phyloP scores from a whole-genome alignment of 106 monocot species.

The Acorus calamus region DNA sequence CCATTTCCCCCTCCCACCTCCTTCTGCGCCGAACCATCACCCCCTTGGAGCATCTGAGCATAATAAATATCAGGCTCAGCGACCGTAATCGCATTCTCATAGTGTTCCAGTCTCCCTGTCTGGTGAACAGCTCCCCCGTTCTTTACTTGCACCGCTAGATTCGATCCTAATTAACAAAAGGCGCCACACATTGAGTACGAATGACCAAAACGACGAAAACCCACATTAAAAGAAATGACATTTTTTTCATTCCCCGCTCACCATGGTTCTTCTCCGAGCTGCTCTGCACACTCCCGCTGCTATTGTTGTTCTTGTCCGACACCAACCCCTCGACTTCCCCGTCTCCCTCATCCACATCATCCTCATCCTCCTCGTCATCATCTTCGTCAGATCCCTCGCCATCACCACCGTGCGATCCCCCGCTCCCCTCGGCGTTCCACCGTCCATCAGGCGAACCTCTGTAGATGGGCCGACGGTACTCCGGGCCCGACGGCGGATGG shows the following conservation, averaged over 20 bases:
- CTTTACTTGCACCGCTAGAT: slow-evolving; percentile 15
- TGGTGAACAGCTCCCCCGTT: slow-evolving; percentile 13
- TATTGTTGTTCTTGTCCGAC: slow-evolving; percentile 30
- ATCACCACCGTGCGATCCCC: slow-evolving; percentile 1
- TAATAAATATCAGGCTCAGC: slow-evolving; percentile 28
- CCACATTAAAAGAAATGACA: slow-evolving; percentile 17
- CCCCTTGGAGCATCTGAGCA: slow-evolving; percentile 13
- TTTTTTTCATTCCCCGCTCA: slow-evolving; percentile 11
- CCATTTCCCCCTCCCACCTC: slow-evolving; percentile 38
- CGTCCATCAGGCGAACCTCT: background rate
- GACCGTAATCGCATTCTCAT: slow-evolving; percentile 25
- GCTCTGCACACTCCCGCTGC: slow-evolving; percentile 55
- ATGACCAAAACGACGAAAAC: too few relatives aligned
- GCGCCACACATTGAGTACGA: background rate
- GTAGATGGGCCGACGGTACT: background rate
- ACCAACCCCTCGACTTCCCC: slow-evolving; percentile 39
- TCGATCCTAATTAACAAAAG: slow-evolving; percentile 17
- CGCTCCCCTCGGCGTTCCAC: slow-evolving; percentile 7
- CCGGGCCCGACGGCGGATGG: slow-evolving; percentile 1
- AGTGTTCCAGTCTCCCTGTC: slow-evolving; percentile 8
- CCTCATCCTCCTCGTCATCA: slow-evolving; percentile 18
- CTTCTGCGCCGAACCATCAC: slow-evolving; percentile 23
- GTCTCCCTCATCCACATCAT: slow-evolving; percentile 35
- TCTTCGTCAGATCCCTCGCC: slow-evolving; percentile 20
- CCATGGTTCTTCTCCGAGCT: slow-evolving; percentile 34